Percentiles rank a stretch among this genome's conserved stretches.
phyloP scores from a whole-genome alignment of 306 rosid species.

The Albizia julibrissin region DNA sequence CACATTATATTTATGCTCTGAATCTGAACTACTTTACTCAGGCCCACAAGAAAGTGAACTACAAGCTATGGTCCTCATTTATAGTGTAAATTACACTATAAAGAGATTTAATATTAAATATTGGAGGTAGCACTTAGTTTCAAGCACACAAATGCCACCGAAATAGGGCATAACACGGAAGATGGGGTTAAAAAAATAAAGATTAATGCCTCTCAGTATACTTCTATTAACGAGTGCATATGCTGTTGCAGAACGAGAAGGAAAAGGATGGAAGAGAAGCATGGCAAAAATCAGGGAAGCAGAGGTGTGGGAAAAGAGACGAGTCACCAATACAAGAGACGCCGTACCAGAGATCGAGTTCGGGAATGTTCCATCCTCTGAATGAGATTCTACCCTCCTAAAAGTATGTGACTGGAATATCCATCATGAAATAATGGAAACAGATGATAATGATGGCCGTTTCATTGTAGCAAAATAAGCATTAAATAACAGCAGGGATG shows the following conservation, averaged over 20 bases:
- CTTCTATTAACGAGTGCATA: not conserved
- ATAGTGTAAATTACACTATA: too few species aligned
- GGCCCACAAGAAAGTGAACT: not conserved
- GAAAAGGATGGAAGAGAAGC: not conserved
- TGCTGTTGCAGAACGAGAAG: not conserved
- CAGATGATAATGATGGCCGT: not conserved
- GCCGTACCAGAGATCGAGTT: not conserved
- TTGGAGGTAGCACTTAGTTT: too few species aligned
- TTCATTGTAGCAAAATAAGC: not conserved
- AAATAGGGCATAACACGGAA: not conserved
- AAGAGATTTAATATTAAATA: too few species aligned
- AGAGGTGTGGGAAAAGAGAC: not conserved
- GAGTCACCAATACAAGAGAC: not conserved
- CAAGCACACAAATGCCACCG: not conserved
- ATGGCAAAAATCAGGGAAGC: not conserved
- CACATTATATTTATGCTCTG: not conserved
- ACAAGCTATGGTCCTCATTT: too few species aligned
- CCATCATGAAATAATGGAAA: not conserved
- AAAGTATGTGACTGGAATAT: too few species aligned
- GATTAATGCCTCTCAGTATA: not conserved
- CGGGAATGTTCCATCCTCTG: slow-evolving; percentile 12
- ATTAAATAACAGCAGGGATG: not conserved
- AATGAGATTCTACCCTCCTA: not conserved
- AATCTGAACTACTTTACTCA: not conserved
- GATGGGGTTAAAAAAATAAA: not conserved